Evolutionary conservation across 75 land plant species (phyloP).

Genomic region (Ceratopteris richardii): DNA sequence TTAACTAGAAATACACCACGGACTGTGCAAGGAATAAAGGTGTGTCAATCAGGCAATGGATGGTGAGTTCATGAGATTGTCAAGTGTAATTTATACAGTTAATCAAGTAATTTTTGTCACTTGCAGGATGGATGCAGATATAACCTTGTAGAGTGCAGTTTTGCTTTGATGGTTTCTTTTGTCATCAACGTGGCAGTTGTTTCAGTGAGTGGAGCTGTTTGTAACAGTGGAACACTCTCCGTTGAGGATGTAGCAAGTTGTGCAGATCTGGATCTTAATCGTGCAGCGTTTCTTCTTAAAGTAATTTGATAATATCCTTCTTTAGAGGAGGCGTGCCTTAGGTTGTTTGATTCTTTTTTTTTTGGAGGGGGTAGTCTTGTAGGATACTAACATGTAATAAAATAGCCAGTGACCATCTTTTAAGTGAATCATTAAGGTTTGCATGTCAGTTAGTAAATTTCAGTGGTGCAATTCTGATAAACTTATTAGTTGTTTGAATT

Average conservation of each 20-base stretch:
- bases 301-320: constrained; percentile 4
- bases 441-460: too few species aligned
- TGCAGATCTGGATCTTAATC: constrained; percentile 18
- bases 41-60: background rate
- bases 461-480: too few species aligned
- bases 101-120: background rate
- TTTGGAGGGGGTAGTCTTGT: too few species aligned
- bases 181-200: constrained; percentile 25
- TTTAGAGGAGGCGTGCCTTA: background rate
- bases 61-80: background rate
- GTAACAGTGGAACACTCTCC: constrained; percentile 12
- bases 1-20: constrained; percentile 35
- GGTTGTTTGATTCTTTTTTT: too few species aligned
- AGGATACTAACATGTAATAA: too few species aligned
- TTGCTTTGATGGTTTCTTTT: constrained; percentile 20
- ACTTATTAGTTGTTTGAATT: too few species aligned
- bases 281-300: constrained; percentile 18
- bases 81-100: background rate
- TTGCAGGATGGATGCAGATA: constrained; percentile 32
- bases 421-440: too few species aligned
- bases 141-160: constrained; percentile 24
- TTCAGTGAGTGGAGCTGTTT: constrained; percentile 31
- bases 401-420: too few species aligned
- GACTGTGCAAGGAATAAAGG: constrained; percentile 27
- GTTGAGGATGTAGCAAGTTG: constrained; percentile 15